Base-by-base conservation (phyloP, 768 basidiomycete species). In the Symmetrospora coprosmae region DNA sequence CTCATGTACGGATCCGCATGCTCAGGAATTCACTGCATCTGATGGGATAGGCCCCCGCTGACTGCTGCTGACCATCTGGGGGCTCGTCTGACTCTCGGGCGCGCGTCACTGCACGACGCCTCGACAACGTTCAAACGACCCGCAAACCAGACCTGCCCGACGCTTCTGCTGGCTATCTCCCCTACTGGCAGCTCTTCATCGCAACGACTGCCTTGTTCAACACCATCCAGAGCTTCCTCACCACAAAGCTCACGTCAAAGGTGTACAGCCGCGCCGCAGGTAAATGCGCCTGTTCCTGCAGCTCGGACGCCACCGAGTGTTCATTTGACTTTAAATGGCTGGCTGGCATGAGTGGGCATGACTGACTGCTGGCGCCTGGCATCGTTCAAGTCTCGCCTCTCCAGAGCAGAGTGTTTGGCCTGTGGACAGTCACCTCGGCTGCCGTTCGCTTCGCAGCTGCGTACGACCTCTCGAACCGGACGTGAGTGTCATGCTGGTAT, bases 361-460 rank as follows among this genome's bases (percentile, higher is more conserved):
- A 33, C 45, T 7, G 8, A 21, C 33, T 33, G 69, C 14, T 68
- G 75, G 8, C 63, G 66, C 19, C 72, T 73, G 53, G 74, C 80
- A 79, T 64, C 52, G 67, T 58, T 49, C 31, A 8, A 92, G 92
- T 99, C 11, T 90, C 87, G 6, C 73, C 78, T 17, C 78, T 97
- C 19, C 87, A 91, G 65, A 85, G 87, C 35, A 80, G 92, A 45
- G 86, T 89, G 4, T 94, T 94, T 70, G 91, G 80, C 1, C 78
- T 81, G 1, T 99, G 92, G 92, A 96, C 91, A 0, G 72, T 92
- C 50, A 83, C 85, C 4, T 81, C 87, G 7, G 87, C 86, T 23
- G 74, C 85, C 45, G 81, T 97, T 48, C 82, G 92, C 34, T 75
- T 78, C 47, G 90, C 90, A 67, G 86, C 88, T 11, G 89, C 92